Conservation (phyloP, 495 filamentous ascomycete genomes). For the Hypoxylon perforatum region DNA sequence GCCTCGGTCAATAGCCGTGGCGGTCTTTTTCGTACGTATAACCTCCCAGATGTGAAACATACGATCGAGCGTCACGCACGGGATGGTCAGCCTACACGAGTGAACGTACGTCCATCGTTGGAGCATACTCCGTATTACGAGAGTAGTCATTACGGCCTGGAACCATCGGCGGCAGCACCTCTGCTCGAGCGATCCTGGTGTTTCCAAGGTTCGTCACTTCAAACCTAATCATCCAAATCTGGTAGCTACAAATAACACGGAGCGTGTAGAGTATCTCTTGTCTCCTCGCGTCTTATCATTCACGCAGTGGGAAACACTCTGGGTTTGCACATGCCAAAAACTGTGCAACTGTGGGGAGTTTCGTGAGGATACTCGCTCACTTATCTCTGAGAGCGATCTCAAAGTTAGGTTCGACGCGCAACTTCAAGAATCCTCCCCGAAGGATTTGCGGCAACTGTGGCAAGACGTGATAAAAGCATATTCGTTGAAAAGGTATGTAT, state of each 20-base stretch:
- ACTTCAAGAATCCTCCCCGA: constrained; percentile 1
- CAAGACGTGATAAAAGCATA: constrained; percentile 20
- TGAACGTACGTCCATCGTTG: constrained; percentile 21
- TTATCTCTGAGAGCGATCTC: constrained; percentile 19
- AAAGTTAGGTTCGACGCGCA: constrained; percentile 23
- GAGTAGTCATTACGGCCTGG: constrained; percentile 16
- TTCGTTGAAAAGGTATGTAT: constrained; percentile 18
- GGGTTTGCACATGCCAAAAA: constrained; percentile 17
- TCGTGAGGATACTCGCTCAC: constrained; percentile 14
- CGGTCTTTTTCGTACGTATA: constrained; percentile 19
- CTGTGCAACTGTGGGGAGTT: constrained; percentile 25
- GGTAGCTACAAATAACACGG: background rate
- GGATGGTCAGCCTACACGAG: background rate
- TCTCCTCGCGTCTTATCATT: constrained; percentile 25
- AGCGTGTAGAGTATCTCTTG: constrained; percentile 23
- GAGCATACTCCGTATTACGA: constrained; percentile 23
- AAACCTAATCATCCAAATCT: background rate
- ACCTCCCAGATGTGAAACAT: constrained; percentile 11
- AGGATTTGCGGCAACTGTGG: constrained; percentile 11
- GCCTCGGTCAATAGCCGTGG: constrained; percentile 19
- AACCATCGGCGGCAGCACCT: constrained; percentile 10
- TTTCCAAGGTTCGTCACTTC: constrained; percentile 23
- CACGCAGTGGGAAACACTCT: constrained; percentile 28
- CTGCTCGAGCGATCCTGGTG: constrained; percentile 27
- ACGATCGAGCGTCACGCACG: constrained; percentile 3